A percentile compares a stretch with the other conserved stretches of the same genome.
These are phyloP conservation scores for Phlyctochytrium planicorne DNA, from an alignment of 192 early-diverging fungal genomes.

Conservation along the genomic window DNA sequence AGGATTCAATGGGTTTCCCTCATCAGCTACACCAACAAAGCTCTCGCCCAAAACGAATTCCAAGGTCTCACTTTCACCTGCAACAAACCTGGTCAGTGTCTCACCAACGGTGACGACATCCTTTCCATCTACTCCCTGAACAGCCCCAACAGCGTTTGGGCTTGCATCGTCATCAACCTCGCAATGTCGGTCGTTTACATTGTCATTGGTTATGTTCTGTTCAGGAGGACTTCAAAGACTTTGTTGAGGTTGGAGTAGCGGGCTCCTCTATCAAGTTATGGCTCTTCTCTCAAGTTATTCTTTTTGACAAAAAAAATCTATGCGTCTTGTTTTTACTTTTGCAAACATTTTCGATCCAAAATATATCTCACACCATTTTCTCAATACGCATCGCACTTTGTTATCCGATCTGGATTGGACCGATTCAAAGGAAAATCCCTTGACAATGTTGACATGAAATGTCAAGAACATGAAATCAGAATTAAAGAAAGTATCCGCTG, in stretches of 20 bases:
- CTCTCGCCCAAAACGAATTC: slow-evolving; percentile 50
- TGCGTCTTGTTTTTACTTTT: too few relatives aligned
- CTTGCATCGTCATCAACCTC: slow-evolving; percentile 30
- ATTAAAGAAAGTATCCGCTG: too few relatives aligned
- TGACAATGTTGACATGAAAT: too few relatives aligned
- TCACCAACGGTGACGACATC: slow-evolving; percentile 16
- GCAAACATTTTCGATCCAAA: too few relatives aligned
- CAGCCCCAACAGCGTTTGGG: slow-evolving; percentile 18
- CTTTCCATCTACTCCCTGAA: slow-evolving; percentile 9
- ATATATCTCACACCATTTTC: too few relatives aligned
- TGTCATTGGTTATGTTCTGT: slow-evolving; percentile 21
- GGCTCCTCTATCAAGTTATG: not conserved
- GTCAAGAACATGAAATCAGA: too few relatives aligned
- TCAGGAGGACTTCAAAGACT: slow-evolving; percentile 21
- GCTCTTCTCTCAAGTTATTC: too few relatives aligned
- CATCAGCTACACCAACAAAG: slow-evolving; percentile 47
- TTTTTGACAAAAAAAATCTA: too few relatives aligned
- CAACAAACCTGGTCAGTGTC: slow-evolving; percentile 13
- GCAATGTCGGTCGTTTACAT: slow-evolving; percentile 19
- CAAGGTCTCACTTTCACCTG: slow-evolving; percentile 35
- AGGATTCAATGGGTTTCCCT: slow-evolving; percentile 40
- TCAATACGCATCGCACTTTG: too few relatives aligned
- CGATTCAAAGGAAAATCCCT: too few relatives aligned
- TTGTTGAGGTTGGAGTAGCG: slow-evolving; percentile 31
- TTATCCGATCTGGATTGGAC: too few relatives aligned